Percentiles rank a stretch among this genome's conserved stretches.
Conservation (phyloP, 2,329 filamentous ascomycete species). For the Fusarium anthophilum region DNA sequence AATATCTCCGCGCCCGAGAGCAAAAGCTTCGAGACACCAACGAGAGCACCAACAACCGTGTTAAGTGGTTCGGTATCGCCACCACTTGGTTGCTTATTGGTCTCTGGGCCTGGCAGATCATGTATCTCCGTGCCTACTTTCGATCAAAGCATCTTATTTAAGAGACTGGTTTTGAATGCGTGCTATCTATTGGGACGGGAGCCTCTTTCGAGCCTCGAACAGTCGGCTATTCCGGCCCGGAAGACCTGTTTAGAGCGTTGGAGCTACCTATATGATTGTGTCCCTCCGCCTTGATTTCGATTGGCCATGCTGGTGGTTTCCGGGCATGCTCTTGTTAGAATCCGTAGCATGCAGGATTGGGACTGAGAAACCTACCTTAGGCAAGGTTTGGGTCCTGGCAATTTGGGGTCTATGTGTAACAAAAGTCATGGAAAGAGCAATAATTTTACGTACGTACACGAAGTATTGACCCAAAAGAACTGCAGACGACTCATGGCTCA, state of each 20-base stretch:
- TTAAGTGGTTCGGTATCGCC: conserved; percentile 97
- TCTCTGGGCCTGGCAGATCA: conserved; percentile 95
- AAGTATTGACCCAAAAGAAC: neutral
- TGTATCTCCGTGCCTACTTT: conserved; percentile 98
- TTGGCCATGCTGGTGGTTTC: conserved; percentile 35
- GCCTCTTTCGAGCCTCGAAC: conserved; percentile 9
- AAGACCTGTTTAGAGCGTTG: conserved; percentile 5
- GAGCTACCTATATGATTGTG: neutral
- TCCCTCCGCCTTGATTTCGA: conserved; percentile 4
- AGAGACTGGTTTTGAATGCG: conserved; percentile 30
- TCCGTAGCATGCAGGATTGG: conserved; percentile 38
- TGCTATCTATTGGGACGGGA: conserved; percentile 6
- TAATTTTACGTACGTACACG: conserved; percentile 38
- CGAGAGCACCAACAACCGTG: conserved; percentile 98
- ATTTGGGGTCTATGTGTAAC: conserved; percentile 32
- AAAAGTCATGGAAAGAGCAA: conserved; percentile 43
- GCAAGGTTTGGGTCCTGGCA: conserved; percentile 20
- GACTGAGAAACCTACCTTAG: conserved; percentile 24
- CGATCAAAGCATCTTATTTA: conserved; percentile 63
- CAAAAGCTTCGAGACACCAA: conserved; percentile 98
- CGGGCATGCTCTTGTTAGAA: conserved; percentile 42
- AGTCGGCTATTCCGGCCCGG: conserved; percentile 2
- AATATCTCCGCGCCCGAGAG: conserved; percentile 89
- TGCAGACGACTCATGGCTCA: conserved; percentile 8
- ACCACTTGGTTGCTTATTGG: conserved; percentile 92